A percentile compares a stretch with the other conserved stretches of the same genome.
phyloP scores from a whole-genome alignment of 1,139 yeast genomes.

The Saccharomyces hybrid region DNA sequence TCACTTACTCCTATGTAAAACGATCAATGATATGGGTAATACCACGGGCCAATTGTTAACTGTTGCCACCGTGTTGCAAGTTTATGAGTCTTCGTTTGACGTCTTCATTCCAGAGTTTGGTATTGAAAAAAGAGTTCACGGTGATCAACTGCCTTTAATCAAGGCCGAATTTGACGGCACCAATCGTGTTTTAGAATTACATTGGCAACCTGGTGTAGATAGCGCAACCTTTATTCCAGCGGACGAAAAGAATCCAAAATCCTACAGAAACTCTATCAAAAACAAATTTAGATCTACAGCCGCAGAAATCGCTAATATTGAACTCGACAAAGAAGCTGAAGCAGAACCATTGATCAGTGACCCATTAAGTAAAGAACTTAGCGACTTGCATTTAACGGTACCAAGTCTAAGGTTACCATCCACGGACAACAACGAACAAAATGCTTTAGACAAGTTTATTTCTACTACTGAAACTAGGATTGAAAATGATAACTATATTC shows the following conservation, averaged over 20 bases:
- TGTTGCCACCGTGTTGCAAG: constrained; percentile 84
- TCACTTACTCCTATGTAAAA: constrained; percentile 76
- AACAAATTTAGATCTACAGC: constrained; percentile 72
- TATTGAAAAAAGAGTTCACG: too few relatives aligned
- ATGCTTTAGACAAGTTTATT: constrained; percentile 51
- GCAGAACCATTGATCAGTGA: constrained; percentile 32
- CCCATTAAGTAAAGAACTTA: constrained; percentile 41
- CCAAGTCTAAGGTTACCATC: constrained; percentile 45
- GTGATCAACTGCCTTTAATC: constrained; percentile 67
- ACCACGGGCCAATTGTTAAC: constrained; percentile 74
- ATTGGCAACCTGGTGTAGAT: constrained; percentile 88
- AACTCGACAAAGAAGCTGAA: constrained; percentile 13
- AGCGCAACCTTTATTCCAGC: constrained; percentile 87
- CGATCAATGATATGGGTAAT: constrained; percentile 70
- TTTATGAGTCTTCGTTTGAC: constrained; percentile 92
- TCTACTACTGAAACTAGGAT: constrained; percentile 47
- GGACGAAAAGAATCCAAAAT: constrained; percentile 71
- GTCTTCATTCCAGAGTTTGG: constrained; percentile 57
- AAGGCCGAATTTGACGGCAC: constrained; percentile 85
- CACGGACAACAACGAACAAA: constrained; percentile 19
- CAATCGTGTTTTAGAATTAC: constrained; percentile 64
- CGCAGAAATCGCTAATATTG: constrained; percentile 51
- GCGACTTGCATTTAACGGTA: constrained; percentile 42
- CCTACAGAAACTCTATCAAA: constrained; percentile 70
- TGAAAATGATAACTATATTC: constrained; percentile 58